A percentile compares a stretch with the other conserved stretches of the same genome.
These are phyloP conservation scores for Leptoxyphium fumago DNA, from an alignment of 2,329 filamentous ascomycete genomes.

Conservation along the genomic window DNA sequence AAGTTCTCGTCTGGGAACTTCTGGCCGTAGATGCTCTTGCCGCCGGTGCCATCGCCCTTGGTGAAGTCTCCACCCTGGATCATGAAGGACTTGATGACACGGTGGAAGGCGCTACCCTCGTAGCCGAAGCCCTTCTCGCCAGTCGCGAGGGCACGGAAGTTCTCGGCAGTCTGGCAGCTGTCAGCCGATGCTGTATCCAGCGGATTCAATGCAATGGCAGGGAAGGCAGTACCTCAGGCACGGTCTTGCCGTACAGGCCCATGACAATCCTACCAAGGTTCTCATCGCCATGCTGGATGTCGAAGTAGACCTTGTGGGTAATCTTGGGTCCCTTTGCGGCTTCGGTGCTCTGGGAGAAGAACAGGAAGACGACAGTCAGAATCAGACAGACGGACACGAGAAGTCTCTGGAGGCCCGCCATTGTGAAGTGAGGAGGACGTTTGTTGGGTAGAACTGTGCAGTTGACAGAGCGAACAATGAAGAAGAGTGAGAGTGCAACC, in stretches of 20 bases:
- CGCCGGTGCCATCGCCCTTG: conserved; percentile 65
- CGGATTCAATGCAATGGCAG: too few relatives aligned
- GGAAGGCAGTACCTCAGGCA: conserved; percentile 45
- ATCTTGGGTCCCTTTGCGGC: conserved; percentile 55
- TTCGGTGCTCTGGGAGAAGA: conserved; percentile 60
- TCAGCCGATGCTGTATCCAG: too few relatives aligned
- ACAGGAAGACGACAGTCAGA: conserved; percentile 57
- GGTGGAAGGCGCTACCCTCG: conserved; percentile 70
- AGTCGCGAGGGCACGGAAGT: conserved; percentile 68
- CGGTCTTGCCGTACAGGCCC: conserved; percentile 76
- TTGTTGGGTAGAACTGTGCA: not conserved
- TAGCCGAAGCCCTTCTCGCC: conserved; percentile 81
- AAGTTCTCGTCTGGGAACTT: conserved; percentile 88
- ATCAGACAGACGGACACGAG: conserved; percentile 61
- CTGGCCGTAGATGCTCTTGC: conserved; percentile 76
- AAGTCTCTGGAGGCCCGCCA: conserved; percentile 62
- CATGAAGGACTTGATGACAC: conserved; percentile 84
- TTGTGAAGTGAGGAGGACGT: conserved; percentile 26
- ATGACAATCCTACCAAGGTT: conserved; percentile 61
- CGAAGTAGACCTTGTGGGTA: conserved; percentile 55
- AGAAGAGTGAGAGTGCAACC: too few relatives aligned
- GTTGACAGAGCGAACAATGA: not conserved
- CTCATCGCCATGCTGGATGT: conserved; percentile 64
- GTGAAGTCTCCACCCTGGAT: conserved; percentile 86
- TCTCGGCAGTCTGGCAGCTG: conserved; percentile 43